A percentile compares a stretch with the other conserved stretches of the same genome.
Evolutionary conservation across 129 eudicot species (phyloP).

Genomic region (Centaurea solstitialis): DNA sequence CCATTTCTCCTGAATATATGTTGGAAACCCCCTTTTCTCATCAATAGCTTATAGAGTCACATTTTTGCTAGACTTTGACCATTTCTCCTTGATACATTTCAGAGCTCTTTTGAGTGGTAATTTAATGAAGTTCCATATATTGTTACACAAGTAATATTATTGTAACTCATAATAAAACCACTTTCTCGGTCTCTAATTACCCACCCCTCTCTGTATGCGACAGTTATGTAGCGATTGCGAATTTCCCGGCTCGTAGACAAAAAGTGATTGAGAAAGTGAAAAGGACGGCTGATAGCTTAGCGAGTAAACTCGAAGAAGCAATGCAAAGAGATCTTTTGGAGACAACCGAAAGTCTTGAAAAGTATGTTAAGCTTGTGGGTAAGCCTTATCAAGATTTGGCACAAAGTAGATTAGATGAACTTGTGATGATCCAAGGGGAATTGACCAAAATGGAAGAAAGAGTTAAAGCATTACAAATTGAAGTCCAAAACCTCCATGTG

Average conservation of each 20-base stretch:
- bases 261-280: slow-evolving; percentile 70
- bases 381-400: slow-evolving; percentile 80
- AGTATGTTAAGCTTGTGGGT: slow-evolving; percentile 57
- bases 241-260: slow-evolving; percentile 78
- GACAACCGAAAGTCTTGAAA: slow-evolving; percentile 48
- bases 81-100: background rate
- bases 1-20: background rate
- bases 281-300: slow-evolving; percentile 69
- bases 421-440: slow-evolving; percentile 54
- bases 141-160: background rate
- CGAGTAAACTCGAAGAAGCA: slow-evolving; percentile 76
- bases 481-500: slow-evolving; percentile 80
- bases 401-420: slow-evolving; percentile 63
- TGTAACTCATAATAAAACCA: background rate
- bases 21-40: background rate
- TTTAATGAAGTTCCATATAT: background rate
- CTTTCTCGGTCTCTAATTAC: slow-evolving; percentile 13
- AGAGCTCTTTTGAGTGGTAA: background rate
- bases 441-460: slow-evolving; percentile 57
- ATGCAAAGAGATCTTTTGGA: slow-evolving; percentile 77
- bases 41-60: background rate
- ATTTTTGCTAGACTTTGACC: background rate
- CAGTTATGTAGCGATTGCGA: slow-evolving; percentile 80
- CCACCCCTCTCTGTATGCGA: slow-evolving; percentile 14
- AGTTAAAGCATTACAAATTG: slow-evolving; percentile 60